Evolutionary conservation across 345 rosid genomes (phyloP).

Genomic region (Microcos paniculata): DNA sequence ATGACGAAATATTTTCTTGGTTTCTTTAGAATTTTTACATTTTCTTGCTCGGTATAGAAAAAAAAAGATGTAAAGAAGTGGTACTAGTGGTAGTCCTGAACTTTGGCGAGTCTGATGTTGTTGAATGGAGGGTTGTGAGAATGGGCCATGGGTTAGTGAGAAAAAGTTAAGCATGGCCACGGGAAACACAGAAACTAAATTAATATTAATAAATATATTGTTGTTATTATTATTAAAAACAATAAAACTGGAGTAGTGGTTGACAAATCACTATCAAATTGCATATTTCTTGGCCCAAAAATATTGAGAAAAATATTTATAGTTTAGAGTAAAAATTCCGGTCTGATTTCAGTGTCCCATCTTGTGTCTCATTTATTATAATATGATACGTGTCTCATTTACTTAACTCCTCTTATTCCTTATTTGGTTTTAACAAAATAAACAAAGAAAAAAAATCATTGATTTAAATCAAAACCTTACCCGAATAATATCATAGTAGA

Average conservation of each 20-base stretch:
- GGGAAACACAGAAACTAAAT: background rate
- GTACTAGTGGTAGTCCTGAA: no score
- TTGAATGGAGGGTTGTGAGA: constrained; percentile 26
- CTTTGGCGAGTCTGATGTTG: no score
- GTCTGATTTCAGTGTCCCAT: no score
- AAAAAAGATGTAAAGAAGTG: background rate
- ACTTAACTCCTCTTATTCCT: no score
- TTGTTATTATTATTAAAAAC: background rate
- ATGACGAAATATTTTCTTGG: background rate
- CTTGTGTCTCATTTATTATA: no score
- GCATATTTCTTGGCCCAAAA: constrained; percentile 3
- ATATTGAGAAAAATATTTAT: background rate
- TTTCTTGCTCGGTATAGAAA: background rate
- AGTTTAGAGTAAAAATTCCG: no score
- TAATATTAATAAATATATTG: no score
- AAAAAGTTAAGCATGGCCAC: constrained; percentile 25
- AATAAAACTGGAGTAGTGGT: constrained; percentile 25
- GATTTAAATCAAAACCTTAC: no score
- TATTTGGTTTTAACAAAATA: no score
- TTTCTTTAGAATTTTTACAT: background rate
- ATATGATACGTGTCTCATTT: no score
- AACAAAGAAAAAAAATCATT: no score
- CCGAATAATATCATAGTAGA: no score
- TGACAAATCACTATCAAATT: constrained; percentile 43
- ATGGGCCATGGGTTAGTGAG: constrained; percentile 12